Percentiles rank a stretch among this genome's conserved stretches.
phyloP scores from a whole-genome alignment of 345 rosid species.

The Cardamine resedifolia region DNA sequence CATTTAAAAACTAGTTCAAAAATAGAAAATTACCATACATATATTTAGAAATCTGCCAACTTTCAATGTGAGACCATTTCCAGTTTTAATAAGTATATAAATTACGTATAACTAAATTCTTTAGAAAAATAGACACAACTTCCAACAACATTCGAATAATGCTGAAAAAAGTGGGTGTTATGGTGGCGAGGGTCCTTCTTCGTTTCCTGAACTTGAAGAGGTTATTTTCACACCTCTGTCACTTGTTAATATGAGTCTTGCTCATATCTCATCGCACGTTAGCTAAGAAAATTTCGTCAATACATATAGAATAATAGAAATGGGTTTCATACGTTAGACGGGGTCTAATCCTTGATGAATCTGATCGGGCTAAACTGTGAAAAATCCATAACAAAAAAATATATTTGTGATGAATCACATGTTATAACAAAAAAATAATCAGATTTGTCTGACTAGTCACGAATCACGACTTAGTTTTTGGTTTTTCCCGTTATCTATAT shows the following conservation, averaged over 20 bases:
- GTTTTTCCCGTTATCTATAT: neutral
- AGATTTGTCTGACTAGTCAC: neutral
- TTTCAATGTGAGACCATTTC: neutral
- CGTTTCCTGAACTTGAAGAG: neutral
- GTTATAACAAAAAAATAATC: neutral
- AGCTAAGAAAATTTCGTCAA: neutral
- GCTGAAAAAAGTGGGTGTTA: neutral
- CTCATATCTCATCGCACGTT: neutral
- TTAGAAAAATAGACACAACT: neutral
- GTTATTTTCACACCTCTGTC: neutral
- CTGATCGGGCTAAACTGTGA: neutral
- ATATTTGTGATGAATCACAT: neutral
- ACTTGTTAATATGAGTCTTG: neutral
- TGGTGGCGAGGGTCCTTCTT: neutral
- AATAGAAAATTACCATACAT: neutral
- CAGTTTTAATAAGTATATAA: neutral
- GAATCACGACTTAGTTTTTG: neutral
- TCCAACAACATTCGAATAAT: neutral
- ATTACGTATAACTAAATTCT: neutral
- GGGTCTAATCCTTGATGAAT: neutral
- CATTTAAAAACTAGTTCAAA: no score
- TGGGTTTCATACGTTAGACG: slow-evolving; percentile 1
- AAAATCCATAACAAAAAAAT: neutral
- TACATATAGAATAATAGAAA: neutral
- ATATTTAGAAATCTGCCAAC: neutral